Percentiles rank a stretch among this genome's conserved stretches.
These are phyloP conservation scores for Phytopythium litorale DNA, from an alignment of 352 stramenopile species.

Conservation along the genomic window DNA sequence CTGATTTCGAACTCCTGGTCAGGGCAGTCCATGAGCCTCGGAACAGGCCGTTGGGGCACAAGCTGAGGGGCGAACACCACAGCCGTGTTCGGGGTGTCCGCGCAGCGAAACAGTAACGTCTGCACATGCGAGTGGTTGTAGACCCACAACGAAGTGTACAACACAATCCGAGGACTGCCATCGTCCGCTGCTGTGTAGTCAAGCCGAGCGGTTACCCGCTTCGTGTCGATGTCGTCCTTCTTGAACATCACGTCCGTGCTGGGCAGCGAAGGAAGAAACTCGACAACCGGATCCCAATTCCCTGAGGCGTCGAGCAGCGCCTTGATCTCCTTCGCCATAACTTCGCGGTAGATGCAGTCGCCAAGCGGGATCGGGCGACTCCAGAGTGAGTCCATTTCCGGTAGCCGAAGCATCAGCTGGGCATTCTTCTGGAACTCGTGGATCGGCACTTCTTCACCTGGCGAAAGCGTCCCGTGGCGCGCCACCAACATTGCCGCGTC, in stretches of 20 bases:
- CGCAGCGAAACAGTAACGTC: conserved; percentile 68
- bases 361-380: conserved; percentile 58
- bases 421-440: conserved; percentile 82
- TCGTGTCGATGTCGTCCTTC: conserved; percentile 58
- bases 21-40: conserved; percentile 81
- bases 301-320: conserved; percentile 52
- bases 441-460: conserved; percentile 78
- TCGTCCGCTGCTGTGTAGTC: conserved; percentile 84
- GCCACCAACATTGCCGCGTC: conserved; percentile 27
- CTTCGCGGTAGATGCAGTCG: conserved; percentile 81
- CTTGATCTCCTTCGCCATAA: conserved; percentile 63
- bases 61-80: conserved; percentile 60
- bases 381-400: conserved; percentile 88
- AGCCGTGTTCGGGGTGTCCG: conserved; percentile 42
- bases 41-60: conserved; percentile 60
- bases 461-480: conserved; percentile 66
- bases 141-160: conserved; percentile 86
- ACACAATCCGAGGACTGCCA: conserved; percentile 74
- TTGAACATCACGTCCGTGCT: conserved; percentile 57
- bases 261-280: conserved; percentile 63
- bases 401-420: conserved; percentile 61
- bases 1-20: conserved; percentile 83
- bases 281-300: conserved; percentile 57
- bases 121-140: conserved; percentile 89
- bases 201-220: conserved; percentile 65